Conservation (phyloP, 306 rosid species). For the Alnus glutinosa region DNA sequence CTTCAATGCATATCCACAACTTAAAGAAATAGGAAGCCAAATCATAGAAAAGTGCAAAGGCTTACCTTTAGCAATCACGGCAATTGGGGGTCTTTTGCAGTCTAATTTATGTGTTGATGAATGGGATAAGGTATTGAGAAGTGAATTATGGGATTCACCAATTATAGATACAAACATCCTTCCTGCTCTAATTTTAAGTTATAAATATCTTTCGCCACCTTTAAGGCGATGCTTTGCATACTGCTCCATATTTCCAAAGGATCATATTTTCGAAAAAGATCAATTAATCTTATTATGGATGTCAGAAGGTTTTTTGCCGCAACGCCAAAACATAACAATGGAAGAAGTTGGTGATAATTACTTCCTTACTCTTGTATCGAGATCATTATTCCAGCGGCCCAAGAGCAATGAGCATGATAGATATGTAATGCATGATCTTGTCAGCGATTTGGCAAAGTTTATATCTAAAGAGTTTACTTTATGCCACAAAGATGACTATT, state of each 20-base stretch:
- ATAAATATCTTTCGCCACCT: background rate
- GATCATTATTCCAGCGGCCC: slow-evolving; percentile 23
- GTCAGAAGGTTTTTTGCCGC: slow-evolving; percentile 21
- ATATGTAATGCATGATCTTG: no score
- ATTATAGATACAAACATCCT: background rate
- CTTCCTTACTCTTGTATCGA: background rate
- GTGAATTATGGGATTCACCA: slow-evolving; percentile 21
- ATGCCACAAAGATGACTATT: no score
- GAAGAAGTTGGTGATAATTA: slow-evolving; percentile 25
- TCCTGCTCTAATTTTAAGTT: slow-evolving; percentile 24
- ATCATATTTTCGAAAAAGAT: slow-evolving; percentile 3
- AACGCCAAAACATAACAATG: background rate
- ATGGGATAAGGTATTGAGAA: slow-evolving; percentile 7
- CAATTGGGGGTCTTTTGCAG: slow-evolving; percentile 6
- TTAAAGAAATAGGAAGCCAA: background rate
- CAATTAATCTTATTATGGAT: slow-evolving; percentile 20
- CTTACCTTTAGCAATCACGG: slow-evolving; percentile 22
- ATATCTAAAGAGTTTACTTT: no score
- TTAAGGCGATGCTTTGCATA: slow-evolving; percentile 19
- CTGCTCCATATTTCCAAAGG: slow-evolving; percentile 14
- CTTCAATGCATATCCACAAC: background rate
- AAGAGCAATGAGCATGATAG: no score
- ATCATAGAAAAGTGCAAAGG: slow-evolving; percentile 21
- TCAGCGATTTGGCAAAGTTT: no score
- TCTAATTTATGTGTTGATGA: background rate